Percentiles rank a stretch among this genome's conserved stretches.
phyloP scores from a whole-genome alignment of 495 filamentous ascomycete genomes.

The Hypoxylon subgilvum region DNA sequence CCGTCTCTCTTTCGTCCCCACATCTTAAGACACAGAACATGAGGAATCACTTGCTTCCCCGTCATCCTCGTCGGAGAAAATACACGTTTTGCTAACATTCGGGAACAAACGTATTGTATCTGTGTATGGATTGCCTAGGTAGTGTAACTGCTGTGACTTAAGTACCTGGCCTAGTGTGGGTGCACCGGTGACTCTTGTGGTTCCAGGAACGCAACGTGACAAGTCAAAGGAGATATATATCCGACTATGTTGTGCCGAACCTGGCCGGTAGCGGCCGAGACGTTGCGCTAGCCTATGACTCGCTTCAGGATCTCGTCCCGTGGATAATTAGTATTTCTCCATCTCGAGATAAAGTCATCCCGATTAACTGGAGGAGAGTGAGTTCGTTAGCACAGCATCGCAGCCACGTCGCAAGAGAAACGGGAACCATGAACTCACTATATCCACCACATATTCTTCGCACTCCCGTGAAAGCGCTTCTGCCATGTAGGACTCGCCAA shows the following conservation, averaged over 20 bases:
- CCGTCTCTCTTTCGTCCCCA: not conserved
- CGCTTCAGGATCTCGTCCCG: conserved; percentile 55
- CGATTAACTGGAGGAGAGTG: conserved; percentile 68
- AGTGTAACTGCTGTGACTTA: not conserved
- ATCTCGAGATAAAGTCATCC: conserved; percentile 84
- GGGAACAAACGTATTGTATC: too few relatives aligned
- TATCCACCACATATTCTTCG: conserved; percentile 89
- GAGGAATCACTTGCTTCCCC: conserved; percentile 15
- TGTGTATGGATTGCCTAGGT: conserved; percentile 14
- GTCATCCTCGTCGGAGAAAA: not conserved
- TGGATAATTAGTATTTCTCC: conserved; percentile 70
- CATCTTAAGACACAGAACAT: conserved; percentile 4
- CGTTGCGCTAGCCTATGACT: conserved; percentile 43
- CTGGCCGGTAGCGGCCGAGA: conserved; percentile 21
- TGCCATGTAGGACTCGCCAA: conserved; percentile 89
- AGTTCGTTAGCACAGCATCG: conserved; percentile 25
- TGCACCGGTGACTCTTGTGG: not conserved
- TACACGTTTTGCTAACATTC: not conserved
- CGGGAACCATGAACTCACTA: conserved; percentile 60
- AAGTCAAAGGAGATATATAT: conserved; percentile 19
- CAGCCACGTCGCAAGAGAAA: not conserved
- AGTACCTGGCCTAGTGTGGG: not conserved
- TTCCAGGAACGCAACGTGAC: conserved; percentile 3
- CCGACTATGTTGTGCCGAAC: conserved; percentile 20
- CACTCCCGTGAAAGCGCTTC: conserved; percentile 79